phyloP scores from a whole-genome alignment of 495 filamentous ascomycete species.

The Haplographium delicatum region DNA sequence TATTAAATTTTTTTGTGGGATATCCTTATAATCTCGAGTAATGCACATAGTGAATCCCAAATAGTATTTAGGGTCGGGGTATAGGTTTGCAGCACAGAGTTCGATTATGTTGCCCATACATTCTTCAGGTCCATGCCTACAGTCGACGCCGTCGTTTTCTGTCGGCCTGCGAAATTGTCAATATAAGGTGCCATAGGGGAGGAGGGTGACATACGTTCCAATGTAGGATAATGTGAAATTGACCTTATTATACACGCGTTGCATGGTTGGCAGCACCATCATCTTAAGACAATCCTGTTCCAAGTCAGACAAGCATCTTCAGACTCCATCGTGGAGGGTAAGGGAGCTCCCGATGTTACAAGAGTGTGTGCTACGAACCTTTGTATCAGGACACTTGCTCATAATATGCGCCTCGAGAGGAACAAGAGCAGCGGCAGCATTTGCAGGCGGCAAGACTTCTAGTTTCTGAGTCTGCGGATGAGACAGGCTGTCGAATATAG shows the following conservation, averaged over 20 bases:
- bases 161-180: slow-evolving; percentile 35
- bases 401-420: slow-evolving; percentile 90
- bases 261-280: slow-evolving; percentile 82
- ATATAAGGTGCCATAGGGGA: background rate
- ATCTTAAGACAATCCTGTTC: slow-evolving; percentile 72
- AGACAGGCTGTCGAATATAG: background rate
- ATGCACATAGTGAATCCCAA: slow-evolving; percentile 92
- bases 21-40: slow-evolving; percentile 60
- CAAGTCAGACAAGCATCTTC: too few species aligned
- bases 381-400: slow-evolving; percentile 90
- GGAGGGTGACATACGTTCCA: slow-evolving; percentile 51
- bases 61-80: slow-evolving; percentile 77
- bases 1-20: slow-evolving; percentile 69
- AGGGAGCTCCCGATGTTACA: background rate
- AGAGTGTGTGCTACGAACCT: slow-evolving; percentile 28
- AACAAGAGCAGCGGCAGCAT: too few species aligned
- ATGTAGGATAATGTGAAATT: slow-evolving; percentile 90
- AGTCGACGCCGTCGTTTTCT: slow-evolving; percentile 62
- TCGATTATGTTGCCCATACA: slow-evolving; percentile 93
- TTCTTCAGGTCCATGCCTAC: slow-evolving; percentile 84
- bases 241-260: slow-evolving; percentile 72
- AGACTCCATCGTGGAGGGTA: too few species aligned
- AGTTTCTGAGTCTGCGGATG: too few species aligned
- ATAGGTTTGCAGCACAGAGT: slow-evolving; percentile 78
- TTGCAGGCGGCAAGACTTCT: too few species aligned